Evolutionary conservation across 2,329 filamentous ascomycete species (phyloP), one percentile per base, ranked within the genome.

Genomic region (Ambrosiella xylebori): DNA sequence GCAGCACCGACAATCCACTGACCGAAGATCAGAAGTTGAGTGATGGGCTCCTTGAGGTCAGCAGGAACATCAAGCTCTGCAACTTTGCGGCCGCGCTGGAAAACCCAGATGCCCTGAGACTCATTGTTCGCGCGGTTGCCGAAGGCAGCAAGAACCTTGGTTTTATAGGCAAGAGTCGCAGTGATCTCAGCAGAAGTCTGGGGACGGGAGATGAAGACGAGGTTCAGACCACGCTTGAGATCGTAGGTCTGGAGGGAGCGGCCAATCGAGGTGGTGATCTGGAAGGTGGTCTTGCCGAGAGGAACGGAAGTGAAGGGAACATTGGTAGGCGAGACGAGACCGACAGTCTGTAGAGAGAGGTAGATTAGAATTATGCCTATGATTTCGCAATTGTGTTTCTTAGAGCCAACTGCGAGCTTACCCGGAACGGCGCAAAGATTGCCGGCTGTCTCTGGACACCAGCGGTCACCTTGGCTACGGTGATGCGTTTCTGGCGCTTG

Each of bases 221-320:
- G 81, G 65, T 94, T 91, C 61, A 98, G 78, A 52, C 91, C 91
- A 65, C 84, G 82, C 69, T 86, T 88, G 61, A 98, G 74, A 68
- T 98, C 93, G 73, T 98, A 98, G 0, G 93, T 98, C 71, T 98
- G 93, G 52, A 98, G 78, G 60, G 85, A 88, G 65, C 84, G 81
- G 62, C 91, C 93, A 61, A 94, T 86, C 0, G 88, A 97, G 37
- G 93, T 98, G 39, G 93, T 97, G 70, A 98, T 88, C 69, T 98
- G 93, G 68, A 95, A 98, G 2, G 89, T 95, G 0, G 88, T 91
- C 71, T 95, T 95, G 59, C 93, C 93, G 13, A 95, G 76, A 0
- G 91, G 86, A 38, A 94, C 79, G 5, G 86, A 85, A 1, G 91
- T 90, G 67, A 98, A 97, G 0, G 93, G 91, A 0, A 96, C 88